A percentile compares a stretch with the other conserved stretches of the same genome.
phyloP scores from a whole-genome alignment of 176 grass and related monocot species.

The sorghum (Sorghum bicolor) region DNA sequence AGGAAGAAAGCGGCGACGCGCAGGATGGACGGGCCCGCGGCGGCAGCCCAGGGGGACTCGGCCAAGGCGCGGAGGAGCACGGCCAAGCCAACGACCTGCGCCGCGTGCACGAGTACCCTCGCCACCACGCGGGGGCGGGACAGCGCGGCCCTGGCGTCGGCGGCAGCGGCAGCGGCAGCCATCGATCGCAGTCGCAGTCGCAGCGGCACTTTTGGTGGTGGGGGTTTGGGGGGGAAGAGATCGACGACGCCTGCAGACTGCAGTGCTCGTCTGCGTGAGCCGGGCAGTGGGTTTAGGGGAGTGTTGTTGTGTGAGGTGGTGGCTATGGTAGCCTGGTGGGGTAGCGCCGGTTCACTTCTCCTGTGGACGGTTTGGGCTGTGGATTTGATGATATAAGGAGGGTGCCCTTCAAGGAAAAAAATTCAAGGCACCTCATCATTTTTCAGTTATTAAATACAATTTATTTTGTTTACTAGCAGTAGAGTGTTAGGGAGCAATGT shows the following conservation, averaged over 20 bases:
- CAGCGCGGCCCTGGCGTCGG: background rate
- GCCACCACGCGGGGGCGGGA: slow-evolving; percentile 20
- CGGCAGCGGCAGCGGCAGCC: background rate
- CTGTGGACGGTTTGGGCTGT: background rate
- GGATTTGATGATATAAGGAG: background rate
- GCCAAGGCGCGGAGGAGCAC: slow-evolving; percentile 35
- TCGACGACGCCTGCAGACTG: background rate
- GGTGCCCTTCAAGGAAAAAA: background rate
- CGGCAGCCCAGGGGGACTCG: slow-evolving; percentile 32
- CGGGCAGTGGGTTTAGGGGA: slow-evolving; percentile 38
- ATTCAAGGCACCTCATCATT: background rate
- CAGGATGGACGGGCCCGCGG: slow-evolving; percentile 10
- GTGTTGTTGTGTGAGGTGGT: background rate
- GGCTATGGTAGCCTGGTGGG: background rate
- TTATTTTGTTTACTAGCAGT: background rate
- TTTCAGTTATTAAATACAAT: background rate
- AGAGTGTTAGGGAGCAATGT: too few species aligned
- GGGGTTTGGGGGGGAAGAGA: slow-evolving; percentile 3
- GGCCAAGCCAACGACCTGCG: slow-evolving; percentile 34
- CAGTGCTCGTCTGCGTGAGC: background rate
- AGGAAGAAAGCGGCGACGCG: slow-evolving; percentile 30
- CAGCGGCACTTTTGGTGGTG: background rate
- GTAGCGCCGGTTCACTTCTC: background rate
- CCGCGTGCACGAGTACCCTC: slow-evolving; percentile 43
- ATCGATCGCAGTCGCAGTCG: background rate